Conservation (phyloP, 208 protist species). For the Trypanosoma congolense region DNA sequence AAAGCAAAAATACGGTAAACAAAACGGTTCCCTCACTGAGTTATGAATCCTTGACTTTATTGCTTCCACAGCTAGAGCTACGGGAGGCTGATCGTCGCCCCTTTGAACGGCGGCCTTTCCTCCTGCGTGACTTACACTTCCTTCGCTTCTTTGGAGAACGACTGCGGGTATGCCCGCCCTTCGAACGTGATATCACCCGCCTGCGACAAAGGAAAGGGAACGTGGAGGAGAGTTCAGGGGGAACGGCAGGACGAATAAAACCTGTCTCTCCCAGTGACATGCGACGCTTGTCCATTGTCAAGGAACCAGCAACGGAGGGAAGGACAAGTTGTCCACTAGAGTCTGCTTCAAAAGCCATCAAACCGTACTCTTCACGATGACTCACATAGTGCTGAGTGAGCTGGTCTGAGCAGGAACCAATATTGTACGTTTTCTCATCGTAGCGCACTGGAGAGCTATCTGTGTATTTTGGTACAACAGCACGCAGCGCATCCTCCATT, state of each 20-base stretch:
- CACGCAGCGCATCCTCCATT: constrained; percentile 74
- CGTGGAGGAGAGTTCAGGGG: not conserved
- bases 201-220: not conserved
- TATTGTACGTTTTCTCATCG: constrained; percentile 75
- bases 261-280: constrained; percentile 6
- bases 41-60: no score
- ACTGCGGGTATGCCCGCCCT: not conserved
- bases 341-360: constrained; percentile 26
- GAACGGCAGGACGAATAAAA: not conserved
- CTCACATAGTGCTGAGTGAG: constrained; percentile 59
- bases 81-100: no score
- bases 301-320: constrained; percentile 8
- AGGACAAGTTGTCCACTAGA: constrained; percentile 1
- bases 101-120: constrained; percentile 10
- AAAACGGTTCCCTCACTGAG: no score
- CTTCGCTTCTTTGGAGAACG: constrained; percentile 1
- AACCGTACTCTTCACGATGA: constrained; percentile 65
- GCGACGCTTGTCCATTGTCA: constrained; percentile 2
- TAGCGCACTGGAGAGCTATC: constrained; percentile 57
- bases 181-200: not conserved
- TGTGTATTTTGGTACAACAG: constrained; percentile 65
- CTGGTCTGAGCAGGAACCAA: constrained; percentile 42
- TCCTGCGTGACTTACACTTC: constrained; percentile 4
- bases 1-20: no score
- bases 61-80: not conserved